These are phyloP conservation scores for Aegilops speltoides DNA, from an alignment of 176 grass and related monocot genomes.

Conservation along the genomic window DNA sequence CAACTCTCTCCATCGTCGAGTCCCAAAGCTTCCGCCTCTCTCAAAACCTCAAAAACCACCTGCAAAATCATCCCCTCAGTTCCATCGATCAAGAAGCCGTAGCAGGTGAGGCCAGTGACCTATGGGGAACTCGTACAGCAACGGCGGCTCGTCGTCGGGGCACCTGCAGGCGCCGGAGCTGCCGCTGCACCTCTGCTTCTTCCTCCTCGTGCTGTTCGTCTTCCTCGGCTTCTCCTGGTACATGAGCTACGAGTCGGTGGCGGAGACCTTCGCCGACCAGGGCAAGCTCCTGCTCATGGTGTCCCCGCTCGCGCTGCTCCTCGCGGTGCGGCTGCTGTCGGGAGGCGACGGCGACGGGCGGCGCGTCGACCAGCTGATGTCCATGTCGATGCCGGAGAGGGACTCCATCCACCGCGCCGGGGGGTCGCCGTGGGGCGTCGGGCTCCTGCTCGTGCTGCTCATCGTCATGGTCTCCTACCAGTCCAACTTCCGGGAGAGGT, in stretches of 20 bases:
- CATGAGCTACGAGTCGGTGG: slow-evolving; percentile 55
- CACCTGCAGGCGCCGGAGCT: slow-evolving; percentile 35
- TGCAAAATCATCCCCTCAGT: background rate
- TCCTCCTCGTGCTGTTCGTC: slow-evolving; percentile 57
- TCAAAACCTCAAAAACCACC: background rate
- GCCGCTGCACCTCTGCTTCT: slow-evolving; percentile 61
- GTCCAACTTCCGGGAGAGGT: slow-evolving; percentile 66
- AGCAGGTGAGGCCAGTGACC: background rate
- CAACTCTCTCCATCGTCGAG: background rate
- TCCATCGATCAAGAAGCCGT: background rate
- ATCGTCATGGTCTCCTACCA: slow-evolving; percentile 76
- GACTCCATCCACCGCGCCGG: slow-evolving; percentile 69
- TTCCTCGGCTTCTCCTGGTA: slow-evolving; percentile 70
- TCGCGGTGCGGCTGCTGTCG: slow-evolving; percentile 55
- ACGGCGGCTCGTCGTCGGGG: background rate
- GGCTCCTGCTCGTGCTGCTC: slow-evolving; percentile 51
- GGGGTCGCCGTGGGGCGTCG: slow-evolving; percentile 72
- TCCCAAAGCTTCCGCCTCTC: too few relatives aligned
- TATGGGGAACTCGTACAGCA: slow-evolving; percentile 43
- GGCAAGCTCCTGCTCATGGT: slow-evolving; percentile 48
- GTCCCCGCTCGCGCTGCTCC: slow-evolving; percentile 54
- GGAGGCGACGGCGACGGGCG: background rate
- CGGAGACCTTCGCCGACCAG: slow-evolving; percentile 43
- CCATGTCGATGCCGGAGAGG: slow-evolving; percentile 47
- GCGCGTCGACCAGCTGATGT: slow-evolving; percentile 20